Base-by-base conservation (phyloP, 1,139 yeast genomes). In the Blastobotrys capitulatus region DNA sequence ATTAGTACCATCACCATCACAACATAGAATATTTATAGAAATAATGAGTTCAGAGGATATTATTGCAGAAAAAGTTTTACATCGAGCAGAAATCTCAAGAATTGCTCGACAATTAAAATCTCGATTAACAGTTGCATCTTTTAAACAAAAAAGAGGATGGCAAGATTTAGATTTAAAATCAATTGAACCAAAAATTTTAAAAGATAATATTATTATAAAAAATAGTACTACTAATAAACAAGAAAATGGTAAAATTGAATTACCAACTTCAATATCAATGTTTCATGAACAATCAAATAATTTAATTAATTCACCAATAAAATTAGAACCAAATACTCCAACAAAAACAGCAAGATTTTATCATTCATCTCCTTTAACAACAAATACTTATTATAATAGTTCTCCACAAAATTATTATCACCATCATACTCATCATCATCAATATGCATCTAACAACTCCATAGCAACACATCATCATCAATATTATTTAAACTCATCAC, bases 111-210 rank as follows among this genome's bases (percentile, higher is more conserved):
- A 66, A 46, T 62, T 72, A 37, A 71, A 71, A 51, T 63, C 67
- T 38, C 60, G 75, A 29, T 64, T 72, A 32, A 72, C 71, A 16
- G 56, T 68, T 38, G 76, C 76, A 5, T 62, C 71, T 26, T 66
- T 63, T 62, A 71, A 72, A 54, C 63, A 74, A 34, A 63, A 65
- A 49, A 60, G 71, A 15, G 73, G 73, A n/a, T 67, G 71, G 69
- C 68, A 67, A 52, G 62, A 64, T 50, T 59, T 69, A 41, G 59
- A 63, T 27, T 56, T 69, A 36, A 72, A 68, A 44, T 50, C 63
- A 18, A 63, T 69, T 37, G 72, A 68, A 53, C 71, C 70, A 12
- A 58, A 22, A 26, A 32, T 42, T 16, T 35, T 32, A 16, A 38
- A 26, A 18, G 44, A 46, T 19, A 35, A 26, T 29, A 18, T n/a